These are phyloP conservation scores for Gaertneriomyces sp. DNA, from an alignment of 192 early-diverging fungal genomes.

Conservation along the genomic window DNA sequence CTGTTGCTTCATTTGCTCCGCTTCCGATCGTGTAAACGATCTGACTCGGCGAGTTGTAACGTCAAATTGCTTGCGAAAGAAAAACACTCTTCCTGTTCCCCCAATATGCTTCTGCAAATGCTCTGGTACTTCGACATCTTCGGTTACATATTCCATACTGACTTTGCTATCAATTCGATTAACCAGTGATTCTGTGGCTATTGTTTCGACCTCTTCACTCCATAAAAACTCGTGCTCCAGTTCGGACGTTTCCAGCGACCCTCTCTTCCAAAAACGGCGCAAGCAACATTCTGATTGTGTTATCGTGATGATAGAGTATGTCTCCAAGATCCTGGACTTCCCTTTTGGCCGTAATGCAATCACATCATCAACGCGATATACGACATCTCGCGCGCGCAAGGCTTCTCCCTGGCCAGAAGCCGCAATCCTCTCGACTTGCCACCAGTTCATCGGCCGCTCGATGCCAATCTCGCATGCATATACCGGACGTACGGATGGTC, in stretches of 20 bases:
- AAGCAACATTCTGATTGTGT: not conserved
- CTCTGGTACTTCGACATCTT: not conserved
- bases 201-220: not conserved
- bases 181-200: too few relatives aligned
- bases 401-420: not conserved
- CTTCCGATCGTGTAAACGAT: not conserved
- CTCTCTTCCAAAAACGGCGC: not conserved
- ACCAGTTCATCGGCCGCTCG: not conserved
- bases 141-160: not conserved
- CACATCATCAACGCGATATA: not conserved
- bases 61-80: not conserved
- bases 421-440: not conserved
- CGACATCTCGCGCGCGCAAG: not conserved
- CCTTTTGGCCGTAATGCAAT: not conserved
- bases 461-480: not conserved
- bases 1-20: not conserved
- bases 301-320: not conserved
- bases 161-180: not conserved
- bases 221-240: not conserved
- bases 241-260: not conserved
- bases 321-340: not conserved
- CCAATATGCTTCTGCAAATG: not conserved
- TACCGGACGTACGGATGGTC: not conserved
- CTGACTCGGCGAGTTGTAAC: not conserved
- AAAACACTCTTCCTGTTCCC: slow-evolving; percentile 6